phyloP scores from a whole-genome alignment of 345 rosid genomes.

The Populus deltoides region DNA sequence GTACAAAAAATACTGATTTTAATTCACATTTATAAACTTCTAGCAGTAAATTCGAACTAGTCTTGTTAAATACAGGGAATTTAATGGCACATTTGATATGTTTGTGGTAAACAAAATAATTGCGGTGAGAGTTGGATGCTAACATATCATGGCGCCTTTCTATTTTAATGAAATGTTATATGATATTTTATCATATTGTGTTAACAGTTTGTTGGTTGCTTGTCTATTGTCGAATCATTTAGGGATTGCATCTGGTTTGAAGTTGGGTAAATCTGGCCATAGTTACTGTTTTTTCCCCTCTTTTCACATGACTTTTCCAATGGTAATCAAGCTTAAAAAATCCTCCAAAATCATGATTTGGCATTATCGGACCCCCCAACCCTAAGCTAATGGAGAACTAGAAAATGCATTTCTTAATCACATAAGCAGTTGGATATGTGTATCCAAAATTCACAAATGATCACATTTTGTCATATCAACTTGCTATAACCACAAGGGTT shows the following conservation, averaged over 20 bases:
- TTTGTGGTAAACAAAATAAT: not conserved
- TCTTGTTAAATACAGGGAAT: not conserved
- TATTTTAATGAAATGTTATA: not conserved
- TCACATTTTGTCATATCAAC: not conserved
- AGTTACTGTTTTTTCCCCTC: not conserved
- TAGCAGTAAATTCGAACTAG: not conserved
- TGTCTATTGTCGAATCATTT: not conserved
- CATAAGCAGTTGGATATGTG: not conserved
- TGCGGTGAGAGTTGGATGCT: not conserved
- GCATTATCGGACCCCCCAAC: not conserved
- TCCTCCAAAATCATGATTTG: not conserved
- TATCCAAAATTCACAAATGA: not conserved
- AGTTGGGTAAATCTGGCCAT: not conserved
- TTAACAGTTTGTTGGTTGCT: not conserved
- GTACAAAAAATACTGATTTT: not conserved
- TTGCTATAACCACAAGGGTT: not conserved
- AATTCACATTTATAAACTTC: not conserved
- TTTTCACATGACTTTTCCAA: not conserved
- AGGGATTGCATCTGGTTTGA: not conserved
- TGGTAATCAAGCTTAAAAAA: not conserved
- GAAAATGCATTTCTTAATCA: not conserved
- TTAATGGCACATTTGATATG: not conserved
- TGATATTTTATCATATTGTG: not conserved
- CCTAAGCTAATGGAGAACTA: not conserved
- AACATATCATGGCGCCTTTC: not conserved